These are phyloP conservation scores for Phaffia australis DNA, from an alignment of 768 basidiomycete species.

Conservation along the genomic window DNA sequence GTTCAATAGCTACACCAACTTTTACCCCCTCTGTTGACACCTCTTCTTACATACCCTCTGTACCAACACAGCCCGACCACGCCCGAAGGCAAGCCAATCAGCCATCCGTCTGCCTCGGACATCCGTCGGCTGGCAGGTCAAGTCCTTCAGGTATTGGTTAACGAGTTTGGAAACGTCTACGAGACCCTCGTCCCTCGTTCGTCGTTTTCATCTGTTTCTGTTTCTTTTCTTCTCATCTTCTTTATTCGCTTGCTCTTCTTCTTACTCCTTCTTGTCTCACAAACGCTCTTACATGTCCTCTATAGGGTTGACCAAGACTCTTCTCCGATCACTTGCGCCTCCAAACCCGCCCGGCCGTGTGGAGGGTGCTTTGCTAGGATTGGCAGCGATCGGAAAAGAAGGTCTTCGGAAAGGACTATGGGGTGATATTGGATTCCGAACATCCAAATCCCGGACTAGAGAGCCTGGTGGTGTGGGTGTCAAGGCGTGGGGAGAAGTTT, in stretches of 20 bases:
- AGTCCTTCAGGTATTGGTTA: slow-evolving; percentile 59
- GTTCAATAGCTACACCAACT: slow-evolving; percentile 76
- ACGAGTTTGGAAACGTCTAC: slow-evolving; percentile 33
- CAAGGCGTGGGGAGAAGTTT: slow-evolving; percentile 33
- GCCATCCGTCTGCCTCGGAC: slow-evolving; percentile 34
- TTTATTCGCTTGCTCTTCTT: slow-evolving; percentile 81
- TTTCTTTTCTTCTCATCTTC: slow-evolving; percentile 56
- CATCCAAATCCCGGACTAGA: slow-evolving; percentile 45
- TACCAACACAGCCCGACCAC: slow-evolving; percentile 16
- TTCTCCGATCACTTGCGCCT: slow-evolving; percentile 71
- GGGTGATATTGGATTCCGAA: slow-evolving; percentile 76
- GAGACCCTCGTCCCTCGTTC: slow-evolving; percentile 36
- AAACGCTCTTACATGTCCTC: too few relatives aligned
- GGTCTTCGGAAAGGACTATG: slow-evolving; percentile 69
- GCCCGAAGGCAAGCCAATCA: slow-evolving; percentile 11
- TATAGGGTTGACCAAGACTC: slow-evolving; percentile 84
- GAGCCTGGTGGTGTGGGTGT: slow-evolving; percentile 31
- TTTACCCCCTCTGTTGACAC: slow-evolving; percentile 81
- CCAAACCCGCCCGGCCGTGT: slow-evolving; percentile 23
- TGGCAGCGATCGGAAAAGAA: slow-evolving; percentile 24
- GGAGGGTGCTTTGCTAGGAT: slow-evolving; percentile 20
- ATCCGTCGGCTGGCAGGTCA: slow-evolving; percentile 73
- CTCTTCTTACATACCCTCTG: slow-evolving; percentile 74
- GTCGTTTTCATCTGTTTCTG: slow-evolving; percentile 16
- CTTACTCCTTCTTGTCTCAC: neutral